Conservation (phyloP, 352 stramenopile species). For the Pythium chondricola region DNA sequence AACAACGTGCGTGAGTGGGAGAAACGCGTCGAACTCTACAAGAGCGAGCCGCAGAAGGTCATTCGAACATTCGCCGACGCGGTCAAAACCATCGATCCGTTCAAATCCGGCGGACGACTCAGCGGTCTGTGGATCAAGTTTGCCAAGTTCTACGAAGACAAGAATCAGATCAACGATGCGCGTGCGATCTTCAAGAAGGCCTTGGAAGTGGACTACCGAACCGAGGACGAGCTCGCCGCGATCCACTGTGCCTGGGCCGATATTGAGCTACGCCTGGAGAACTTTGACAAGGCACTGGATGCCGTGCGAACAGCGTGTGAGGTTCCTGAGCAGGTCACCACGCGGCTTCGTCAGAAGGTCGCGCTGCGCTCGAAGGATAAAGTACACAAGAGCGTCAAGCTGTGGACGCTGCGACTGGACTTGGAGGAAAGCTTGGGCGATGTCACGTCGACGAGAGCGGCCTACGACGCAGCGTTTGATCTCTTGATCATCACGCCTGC, state of each 20-base stretch:
- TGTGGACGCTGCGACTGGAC: constrained; percentile 97
- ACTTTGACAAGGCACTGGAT: constrained; percentile 92
- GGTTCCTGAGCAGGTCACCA: constrained; percentile 36
- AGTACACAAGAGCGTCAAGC: constrained; percentile 87
- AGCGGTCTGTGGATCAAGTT: constrained; percentile 93
- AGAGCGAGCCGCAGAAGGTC: constrained; percentile 45
- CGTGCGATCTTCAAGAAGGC: constrained; percentile 91
- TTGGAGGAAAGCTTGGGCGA: constrained; percentile 98
- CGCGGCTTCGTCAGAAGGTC: constrained; percentile 49
- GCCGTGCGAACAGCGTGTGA: constrained; percentile 81
- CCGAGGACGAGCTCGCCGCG: constrained; percentile 90
- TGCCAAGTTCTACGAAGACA: constrained; percentile 93
- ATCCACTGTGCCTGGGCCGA: constrained; percentile 95
- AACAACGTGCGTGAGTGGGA: constrained; percentile 98
- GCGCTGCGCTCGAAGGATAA: constrained; percentile 56
- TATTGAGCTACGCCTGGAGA: constrained; percentile 93
- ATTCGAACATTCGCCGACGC: constrained; percentile 88
- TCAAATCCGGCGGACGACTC: constrained; percentile 82
- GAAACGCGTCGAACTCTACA: constrained; percentile 89
- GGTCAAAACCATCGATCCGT: constrained; percentile 89
- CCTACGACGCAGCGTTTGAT: constrained; percentile 95
- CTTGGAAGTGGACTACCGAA: constrained; percentile 64
- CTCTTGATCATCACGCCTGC: constrained; percentile 94
- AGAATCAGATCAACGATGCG: constrained; percentile 90
- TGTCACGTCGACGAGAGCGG: constrained; percentile 90